phyloP scores from a whole-genome alignment of 1,139 yeast species.

The Arxiozyma slooffiae region DNA sequence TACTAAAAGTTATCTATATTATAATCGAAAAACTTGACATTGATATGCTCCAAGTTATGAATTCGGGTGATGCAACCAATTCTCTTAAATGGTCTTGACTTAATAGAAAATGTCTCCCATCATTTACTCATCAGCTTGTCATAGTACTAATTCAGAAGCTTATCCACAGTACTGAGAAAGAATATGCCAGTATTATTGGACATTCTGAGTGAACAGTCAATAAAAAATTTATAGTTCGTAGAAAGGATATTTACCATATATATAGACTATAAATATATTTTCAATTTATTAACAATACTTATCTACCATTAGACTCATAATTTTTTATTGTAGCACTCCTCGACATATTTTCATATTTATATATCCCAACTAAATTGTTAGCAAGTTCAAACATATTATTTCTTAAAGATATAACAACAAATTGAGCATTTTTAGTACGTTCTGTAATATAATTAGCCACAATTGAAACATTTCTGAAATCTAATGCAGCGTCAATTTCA shows the following conservation, averaged over 20 bases:
- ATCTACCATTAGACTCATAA: slow-evolving; percentile 32
- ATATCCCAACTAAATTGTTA: slow-evolving; percentile 87
- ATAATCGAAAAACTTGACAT: slow-evolving; percentile 70
- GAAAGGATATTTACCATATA: too few species aligned
- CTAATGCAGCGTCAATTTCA: slow-evolving; percentile 97
- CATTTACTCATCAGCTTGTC: slow-evolving; percentile 69
- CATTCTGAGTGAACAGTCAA: slow-evolving; percentile 15
- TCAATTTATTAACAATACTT: neutral
- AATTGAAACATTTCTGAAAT: slow-evolving; percentile 91
- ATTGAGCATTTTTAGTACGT: slow-evolving; percentile 91
- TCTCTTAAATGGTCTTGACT: slow-evolving; percentile 97
- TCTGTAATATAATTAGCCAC: slow-evolving; percentile 96
- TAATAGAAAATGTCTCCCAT: slow-evolving; percentile 76
- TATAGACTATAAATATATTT: neutral
- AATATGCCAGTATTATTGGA: slow-evolving; percentile 34
- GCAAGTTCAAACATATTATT: slow-evolving; percentile 98
- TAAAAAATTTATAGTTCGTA: neutral
- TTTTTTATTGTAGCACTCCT: slow-evolving; percentile 70
- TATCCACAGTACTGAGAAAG: slow-evolving; percentile 49
- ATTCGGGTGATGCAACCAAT: slow-evolving; percentile 93
- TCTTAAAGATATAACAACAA: slow-evolving; percentile 86
- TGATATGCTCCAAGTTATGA: slow-evolving; percentile 81
- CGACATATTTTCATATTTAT: slow-evolving; percentile 87
- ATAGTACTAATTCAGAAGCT: slow-evolving; percentile 65
- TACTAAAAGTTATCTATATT: slow-evolving; percentile 48